Evolutionary conservation across 2,329 filamentous ascomycete species (phyloP).

Genomic region (Hypocreales sp.): DNA sequence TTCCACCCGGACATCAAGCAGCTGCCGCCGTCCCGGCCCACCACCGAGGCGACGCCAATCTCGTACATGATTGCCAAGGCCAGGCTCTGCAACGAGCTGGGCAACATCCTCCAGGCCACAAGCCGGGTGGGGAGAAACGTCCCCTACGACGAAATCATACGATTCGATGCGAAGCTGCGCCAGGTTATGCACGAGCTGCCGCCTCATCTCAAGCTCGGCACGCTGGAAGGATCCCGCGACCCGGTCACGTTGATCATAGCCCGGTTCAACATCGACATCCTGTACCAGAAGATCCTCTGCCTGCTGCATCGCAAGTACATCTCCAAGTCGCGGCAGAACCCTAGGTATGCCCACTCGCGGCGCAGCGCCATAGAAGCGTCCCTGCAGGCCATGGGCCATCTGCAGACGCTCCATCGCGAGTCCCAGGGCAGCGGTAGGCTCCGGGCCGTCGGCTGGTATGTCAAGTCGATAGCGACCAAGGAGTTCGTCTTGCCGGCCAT

Average conservation of each 20-base stretch:
- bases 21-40: conserved; percentile 51
- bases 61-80: conserved; percentile 67
- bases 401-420: conserved; percentile 62
- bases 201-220: conserved; percentile 61
- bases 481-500: conserved; percentile 81
- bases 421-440: conserved; percentile 57
- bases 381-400: conserved; percentile 63
- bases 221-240: conserved; percentile 62
- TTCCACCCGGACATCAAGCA: conserved; percentile 53
- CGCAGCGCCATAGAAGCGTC: conserved; percentile 76
- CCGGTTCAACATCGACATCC: conserved; percentile 66
- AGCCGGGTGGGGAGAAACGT: conserved; percentile 38
- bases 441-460: conserved; percentile 60
- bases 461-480: conserved; percentile 63
- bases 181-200: conserved; percentile 54
- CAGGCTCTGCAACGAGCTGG: conserved; percentile 51
- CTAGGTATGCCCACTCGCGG: conserved; percentile 71
- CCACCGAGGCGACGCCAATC: conserved; percentile 57
- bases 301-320: conserved; percentile 82
- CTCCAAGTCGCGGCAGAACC: conserved; percentile 58
- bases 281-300: conserved; percentile 81
- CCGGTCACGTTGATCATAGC: conserved; percentile 76
- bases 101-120: conserved; percentile 53
- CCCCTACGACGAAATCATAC: conserved; percentile 48
- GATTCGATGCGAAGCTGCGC: conserved; percentile 44